Conservation (phyloP, 169 alveolate genomes). For the Cyclospora cayetanensis region DNA sequence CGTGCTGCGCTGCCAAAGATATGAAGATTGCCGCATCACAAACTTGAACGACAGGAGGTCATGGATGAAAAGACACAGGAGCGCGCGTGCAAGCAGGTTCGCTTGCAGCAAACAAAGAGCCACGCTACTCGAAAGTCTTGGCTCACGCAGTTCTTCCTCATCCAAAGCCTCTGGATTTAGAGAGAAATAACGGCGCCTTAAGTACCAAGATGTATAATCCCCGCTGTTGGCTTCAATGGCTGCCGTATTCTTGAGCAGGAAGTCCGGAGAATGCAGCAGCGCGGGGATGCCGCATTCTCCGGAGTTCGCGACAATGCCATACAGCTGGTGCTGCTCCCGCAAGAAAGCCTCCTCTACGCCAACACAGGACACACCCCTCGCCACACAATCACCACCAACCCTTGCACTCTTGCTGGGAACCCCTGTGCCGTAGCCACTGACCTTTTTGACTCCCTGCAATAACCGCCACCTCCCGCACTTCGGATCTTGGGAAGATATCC, state of each 20-base stretch:
- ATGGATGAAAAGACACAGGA: too few relatives aligned
- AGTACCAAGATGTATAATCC: neutral
- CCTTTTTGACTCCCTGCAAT: neutral
- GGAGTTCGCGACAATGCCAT: neutral
- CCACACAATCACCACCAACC: neutral
- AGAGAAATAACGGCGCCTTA: neutral
- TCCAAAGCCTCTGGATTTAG: neutral
- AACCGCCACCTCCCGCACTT: neutral
- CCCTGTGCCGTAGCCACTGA: neutral
- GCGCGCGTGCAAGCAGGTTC: too few relatives aligned
- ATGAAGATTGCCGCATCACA: too few relatives aligned
- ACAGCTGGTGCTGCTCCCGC: neutral
- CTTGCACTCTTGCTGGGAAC: neutral
- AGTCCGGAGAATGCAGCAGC: neutral
- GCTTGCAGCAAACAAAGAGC: too few relatives aligned
- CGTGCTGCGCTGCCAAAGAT: too few relatives aligned
- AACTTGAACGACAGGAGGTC: too few relatives aligned
- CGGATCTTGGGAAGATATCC: too few relatives aligned
- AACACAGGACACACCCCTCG: neutral
- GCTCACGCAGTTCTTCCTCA: neutral
- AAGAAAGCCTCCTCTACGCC: neutral
- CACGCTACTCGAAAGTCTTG: neutral
- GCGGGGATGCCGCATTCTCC: neutral
- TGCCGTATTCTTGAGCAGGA: neutral
- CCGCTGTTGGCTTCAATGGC: neutral